Conservation (phyloP, 2,329 filamentous ascomycete genomes). For the Neoarthrinium moseri region DNA sequence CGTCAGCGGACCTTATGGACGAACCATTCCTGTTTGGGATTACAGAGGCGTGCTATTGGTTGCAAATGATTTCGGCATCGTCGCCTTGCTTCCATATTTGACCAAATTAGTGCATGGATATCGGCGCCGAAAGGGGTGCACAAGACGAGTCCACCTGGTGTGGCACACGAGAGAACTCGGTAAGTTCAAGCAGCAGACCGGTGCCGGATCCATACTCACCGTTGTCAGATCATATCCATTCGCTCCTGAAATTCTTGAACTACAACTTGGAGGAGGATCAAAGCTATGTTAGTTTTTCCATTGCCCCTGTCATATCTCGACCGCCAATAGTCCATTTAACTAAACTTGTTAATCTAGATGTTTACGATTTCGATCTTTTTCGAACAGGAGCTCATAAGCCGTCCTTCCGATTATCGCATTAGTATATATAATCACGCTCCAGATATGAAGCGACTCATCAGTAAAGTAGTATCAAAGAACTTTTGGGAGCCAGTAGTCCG, state of each 20-base stretch:
- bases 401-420: too few species aligned
- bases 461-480: not conserved
- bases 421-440: too few species aligned
- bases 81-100: slow-evolving; percentile 5
- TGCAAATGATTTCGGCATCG: slow-evolving; percentile 4
- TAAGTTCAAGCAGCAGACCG: too few species aligned
- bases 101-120: slow-evolving; percentile 5
- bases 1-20: slow-evolving; percentile 6
- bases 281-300: too few species aligned
- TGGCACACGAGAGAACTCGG: not conserved
- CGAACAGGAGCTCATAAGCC: too few species aligned
- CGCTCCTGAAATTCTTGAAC: too few species aligned
- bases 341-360: not conserved
- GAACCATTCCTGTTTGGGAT: not conserved
- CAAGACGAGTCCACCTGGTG: slow-evolving; percentile 1
- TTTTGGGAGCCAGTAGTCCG: not conserved
- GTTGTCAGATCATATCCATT: too few species aligned
- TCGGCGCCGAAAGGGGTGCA: slow-evolving; percentile 2
- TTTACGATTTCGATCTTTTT: too few species aligned
- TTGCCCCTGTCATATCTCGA: too few species aligned
- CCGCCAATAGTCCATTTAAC: not conserved
- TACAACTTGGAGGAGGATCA: too few species aligned
- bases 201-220: too few species aligned
- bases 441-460: not conserved
- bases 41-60: slow-evolving; percentile 5